Percentiles rank a stretch among this genome's conserved stretches.
phyloP scores from a whole-genome alignment of 352 stramenopile genomes.

The Pythium volutum region DNA sequence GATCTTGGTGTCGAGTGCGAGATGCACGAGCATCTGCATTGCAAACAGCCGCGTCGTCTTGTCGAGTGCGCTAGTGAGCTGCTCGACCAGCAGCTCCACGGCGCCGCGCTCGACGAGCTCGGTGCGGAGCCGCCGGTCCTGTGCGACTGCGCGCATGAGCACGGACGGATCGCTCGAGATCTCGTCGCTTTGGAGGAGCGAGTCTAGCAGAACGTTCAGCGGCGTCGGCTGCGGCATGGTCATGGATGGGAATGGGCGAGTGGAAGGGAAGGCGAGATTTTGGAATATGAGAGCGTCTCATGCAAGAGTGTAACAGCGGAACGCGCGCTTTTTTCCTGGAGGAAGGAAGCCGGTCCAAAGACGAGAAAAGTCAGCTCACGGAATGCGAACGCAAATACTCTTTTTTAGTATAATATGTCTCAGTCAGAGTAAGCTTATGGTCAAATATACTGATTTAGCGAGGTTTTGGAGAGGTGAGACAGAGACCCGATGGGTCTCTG shows the following conservation, averaged over 20 bases:
- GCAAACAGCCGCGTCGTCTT: background rate
- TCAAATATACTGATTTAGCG: background rate
- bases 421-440: too few species aligned
- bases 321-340: background rate
- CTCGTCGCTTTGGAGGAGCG: background rate
- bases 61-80: background rate
- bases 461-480: background rate
- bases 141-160: background rate
- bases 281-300: too few species aligned
- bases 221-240: background rate
- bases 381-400: background rate
- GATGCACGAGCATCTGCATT: slow-evolving; percentile 1
- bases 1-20: slow-evolving; percentile 6
- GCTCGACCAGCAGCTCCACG: slow-evolving; percentile 2
- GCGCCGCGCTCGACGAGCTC: slow-evolving; percentile 15
- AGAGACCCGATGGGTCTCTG: background rate
- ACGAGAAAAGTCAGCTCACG: too few species aligned
- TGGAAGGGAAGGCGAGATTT: background rate
- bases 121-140: background rate
- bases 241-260: background rate
- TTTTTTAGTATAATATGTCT: background rate
- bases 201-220: background rate
- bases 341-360: slow-evolving; percentile 1
- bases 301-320: too few species aligned
- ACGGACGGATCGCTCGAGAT: background rate